phyloP scores from a whole-genome alignment of 164 flowering plant genomes.

The Echeveria elegans region DNA sequence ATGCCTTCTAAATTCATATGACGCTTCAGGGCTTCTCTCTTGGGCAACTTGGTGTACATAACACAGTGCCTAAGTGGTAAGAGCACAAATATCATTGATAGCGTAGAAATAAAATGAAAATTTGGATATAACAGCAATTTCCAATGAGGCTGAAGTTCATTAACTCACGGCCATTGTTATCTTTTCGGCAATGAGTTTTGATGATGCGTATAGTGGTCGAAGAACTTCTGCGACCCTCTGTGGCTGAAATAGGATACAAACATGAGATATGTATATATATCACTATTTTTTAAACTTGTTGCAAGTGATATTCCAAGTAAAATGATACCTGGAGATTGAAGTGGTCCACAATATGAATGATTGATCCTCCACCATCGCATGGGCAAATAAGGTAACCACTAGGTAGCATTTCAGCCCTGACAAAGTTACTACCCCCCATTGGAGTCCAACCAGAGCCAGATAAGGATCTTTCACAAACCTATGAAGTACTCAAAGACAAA shows the following conservation, averaged over 20 bases:
- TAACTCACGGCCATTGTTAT: slow-evolving; percentile 81
- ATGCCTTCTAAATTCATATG: slow-evolving; percentile 84
- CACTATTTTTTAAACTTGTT: background rate
- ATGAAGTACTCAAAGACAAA: too few relatives aligned
- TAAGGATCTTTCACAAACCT: background rate
- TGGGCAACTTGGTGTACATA: slow-evolving; percentile 86
- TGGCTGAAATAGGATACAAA: slow-evolving; percentile 32
- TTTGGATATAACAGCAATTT: background rate
- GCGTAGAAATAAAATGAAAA: background rate
- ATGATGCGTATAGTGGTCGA: slow-evolving; percentile 85
- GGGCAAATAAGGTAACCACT: slow-evolving; percentile 86
- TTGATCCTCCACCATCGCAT: slow-evolving; percentile 94
- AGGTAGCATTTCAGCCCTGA: slow-evolving; percentile 80
- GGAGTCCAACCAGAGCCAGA: background rate
- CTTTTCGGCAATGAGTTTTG: slow-evolving; percentile 79
- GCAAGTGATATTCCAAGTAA: background rate
- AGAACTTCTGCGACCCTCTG: slow-evolving; percentile 90
- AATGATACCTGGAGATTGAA: slow-evolving; percentile 49
- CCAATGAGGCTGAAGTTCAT: slow-evolving; percentile 6
- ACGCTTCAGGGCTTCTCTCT: slow-evolving; percentile 85
- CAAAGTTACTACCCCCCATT: slow-evolving; percentile 21
- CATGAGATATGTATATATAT: slow-evolving; percentile 1
- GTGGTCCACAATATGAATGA: slow-evolving; percentile 89
- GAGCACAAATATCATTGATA: background rate
- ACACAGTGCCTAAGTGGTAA: slow-evolving; percentile 57